phyloP scores from a whole-genome alignment of 2,329 filamentous ascomycete genomes.

The Geosmithia flava region DNA sequence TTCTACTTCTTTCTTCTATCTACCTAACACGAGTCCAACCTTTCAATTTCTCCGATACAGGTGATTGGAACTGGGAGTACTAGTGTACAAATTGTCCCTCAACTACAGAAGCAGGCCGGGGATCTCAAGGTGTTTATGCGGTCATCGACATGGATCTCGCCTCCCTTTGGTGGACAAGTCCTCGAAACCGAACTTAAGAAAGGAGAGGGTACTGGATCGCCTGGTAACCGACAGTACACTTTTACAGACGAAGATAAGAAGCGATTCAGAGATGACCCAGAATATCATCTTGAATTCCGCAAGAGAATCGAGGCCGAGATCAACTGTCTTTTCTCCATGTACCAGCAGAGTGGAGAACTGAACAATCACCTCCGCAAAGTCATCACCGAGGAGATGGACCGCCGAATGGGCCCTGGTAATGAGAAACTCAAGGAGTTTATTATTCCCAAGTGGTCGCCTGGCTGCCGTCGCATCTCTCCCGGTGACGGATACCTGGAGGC shows the following conservation, averaged over 20 bases:
- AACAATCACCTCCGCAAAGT: slow-evolving; percentile 22
- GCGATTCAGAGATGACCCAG: slow-evolving; percentile 24
- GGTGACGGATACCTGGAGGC: slow-evolving; percentile 29
- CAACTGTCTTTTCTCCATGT: slow-evolving; percentile 28
- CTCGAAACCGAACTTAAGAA: slow-evolving; percentile 13
- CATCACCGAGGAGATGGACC: slow-evolving; percentile 28
- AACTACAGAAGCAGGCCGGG: slow-evolving; percentile 20
- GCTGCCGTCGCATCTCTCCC: slow-evolving; percentile 27
- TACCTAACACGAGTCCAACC: background rate
- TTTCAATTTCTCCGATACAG: background rate
- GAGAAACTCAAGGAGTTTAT: slow-evolving; percentile 26
- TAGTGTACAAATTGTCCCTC: slow-evolving; percentile 36
- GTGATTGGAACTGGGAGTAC: slow-evolving; percentile 41
- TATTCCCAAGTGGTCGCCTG: slow-evolving; percentile 28
- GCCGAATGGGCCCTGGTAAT: slow-evolving; percentile 24
- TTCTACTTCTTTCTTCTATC: background rate
- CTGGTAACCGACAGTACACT: slow-evolving; percentile 24
- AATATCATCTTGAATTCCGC: slow-evolving; percentile 25
- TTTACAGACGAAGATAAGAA: slow-evolving; percentile 24
- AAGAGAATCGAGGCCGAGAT: slow-evolving; percentile 28
- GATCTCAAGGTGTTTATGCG: slow-evolving; percentile 16
- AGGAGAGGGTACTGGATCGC: slow-evolving; percentile 13
- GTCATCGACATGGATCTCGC: slow-evolving; percentile 15
- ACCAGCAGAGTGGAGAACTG: slow-evolving; percentile 24
- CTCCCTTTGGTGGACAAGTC: slow-evolving; percentile 9